Conservation (phyloP, 768 basidiomycete species). For the Macrolepiota fuliginosa region DNA sequence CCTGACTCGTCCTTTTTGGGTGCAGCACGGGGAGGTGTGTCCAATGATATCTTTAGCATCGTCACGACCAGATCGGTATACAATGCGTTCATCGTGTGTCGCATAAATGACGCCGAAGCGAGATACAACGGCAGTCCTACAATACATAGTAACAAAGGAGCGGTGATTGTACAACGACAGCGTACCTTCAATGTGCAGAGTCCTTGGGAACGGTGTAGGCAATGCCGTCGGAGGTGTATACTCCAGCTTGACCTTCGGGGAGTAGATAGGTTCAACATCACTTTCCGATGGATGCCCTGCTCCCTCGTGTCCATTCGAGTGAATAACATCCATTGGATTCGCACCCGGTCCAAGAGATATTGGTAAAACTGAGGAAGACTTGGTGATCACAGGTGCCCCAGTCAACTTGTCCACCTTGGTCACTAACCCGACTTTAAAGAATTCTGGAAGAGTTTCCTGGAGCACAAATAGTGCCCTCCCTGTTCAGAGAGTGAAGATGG, state of each 20-base stretch:
- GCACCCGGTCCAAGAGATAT: constrained; percentile 15
- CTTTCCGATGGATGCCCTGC: constrained; percentile 25
- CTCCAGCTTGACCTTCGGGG: constrained; percentile 54
- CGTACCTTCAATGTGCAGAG: constrained; percentile 69
- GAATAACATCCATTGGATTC: constrained; percentile 20
- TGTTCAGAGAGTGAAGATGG: constrained; percentile 23
- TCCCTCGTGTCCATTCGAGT: constrained; percentile 25
- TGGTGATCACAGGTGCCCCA: constrained; percentile 26
- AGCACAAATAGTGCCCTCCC: constrained; percentile 72
- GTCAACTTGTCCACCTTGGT: constrained; percentile 49
- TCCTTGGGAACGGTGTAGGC: constrained; percentile 68
- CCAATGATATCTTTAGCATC: constrained; percentile 46
- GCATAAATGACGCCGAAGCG: constrained; percentile 64
- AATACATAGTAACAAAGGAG: background rate
- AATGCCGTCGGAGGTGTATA: constrained; percentile 70
- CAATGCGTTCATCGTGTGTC: constrained; percentile 73
- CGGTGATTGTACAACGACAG: background rate
- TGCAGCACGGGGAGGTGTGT: constrained; percentile 23
- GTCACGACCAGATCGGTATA: constrained; percentile 64
- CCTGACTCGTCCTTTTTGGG: background rate
- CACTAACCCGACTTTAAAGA: constrained; percentile 68
- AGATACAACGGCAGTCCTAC: constrained; percentile 72
- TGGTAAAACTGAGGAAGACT: constrained; percentile 7
- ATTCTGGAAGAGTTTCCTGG: constrained; percentile 66
- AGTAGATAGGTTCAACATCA: constrained; percentile 54